Evolutionary conservation across 257 asterid genomes (phyloP), one percentile per base, ranked within the genome.

Genomic region (Capsicum baccatum): DNA sequence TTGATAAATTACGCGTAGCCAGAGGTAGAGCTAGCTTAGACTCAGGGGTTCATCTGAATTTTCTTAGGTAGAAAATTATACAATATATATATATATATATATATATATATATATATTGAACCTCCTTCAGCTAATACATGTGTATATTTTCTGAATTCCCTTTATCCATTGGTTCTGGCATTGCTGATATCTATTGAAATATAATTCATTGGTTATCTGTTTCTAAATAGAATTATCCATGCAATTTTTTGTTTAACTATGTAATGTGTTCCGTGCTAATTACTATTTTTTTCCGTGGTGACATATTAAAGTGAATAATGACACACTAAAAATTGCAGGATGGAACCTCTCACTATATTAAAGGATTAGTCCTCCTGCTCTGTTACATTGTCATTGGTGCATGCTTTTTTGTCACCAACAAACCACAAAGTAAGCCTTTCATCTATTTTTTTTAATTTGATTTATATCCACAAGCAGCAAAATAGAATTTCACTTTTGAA

Each of bases 271-370:
- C 16, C 1, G 0, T 2, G 14, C 14, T 55, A 55, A 55, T 60
- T 19, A 9, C 37, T 60, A 60, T 60, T 60, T n/a, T 60, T 60
- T 60, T 3, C 6, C 19, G 67, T 12, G 19, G 14, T 19, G 42
- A 11, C 6, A 63, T 3, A 80, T 59, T 58, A 13, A n/a, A 50
- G n/a, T 74, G n/a, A 74, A 74, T 50, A 48, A 12, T 12, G 33
- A 14, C 42, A 19, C 2, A 52, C 52, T 76, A 13, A 54, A 21
- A 39, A 57, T 89, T 84, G 37, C 91, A 94, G 98, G 98, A 94
- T 50, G 99, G 99, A 80, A 93, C 95, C 6, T 96, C 98, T 44
- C 98, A 96, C 84, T 96, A 96, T 89, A 84, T 96, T 64, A 96
- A 94, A 89, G 99, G 99, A 48, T 58, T 96, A 67, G 94, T 94